phyloP scores from a whole-genome alignment of 495 filamentous ascomycete genomes.

The Hyaloscypha variabilis region DNA sequence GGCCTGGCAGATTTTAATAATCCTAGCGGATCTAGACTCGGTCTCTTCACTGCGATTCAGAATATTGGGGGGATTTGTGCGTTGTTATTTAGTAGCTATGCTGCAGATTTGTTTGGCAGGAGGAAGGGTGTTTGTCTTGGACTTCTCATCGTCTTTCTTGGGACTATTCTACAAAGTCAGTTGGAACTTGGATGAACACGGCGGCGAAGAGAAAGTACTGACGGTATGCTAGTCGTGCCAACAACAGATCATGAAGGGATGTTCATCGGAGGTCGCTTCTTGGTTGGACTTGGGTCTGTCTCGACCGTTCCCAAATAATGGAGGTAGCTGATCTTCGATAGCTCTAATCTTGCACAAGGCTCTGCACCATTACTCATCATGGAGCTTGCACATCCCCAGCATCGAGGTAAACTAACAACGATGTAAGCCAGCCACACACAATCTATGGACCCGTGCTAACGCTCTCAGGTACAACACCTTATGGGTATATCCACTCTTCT shows the following conservation, averaged over 20 bases:
- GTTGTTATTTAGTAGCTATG: constrained; percentile 20
- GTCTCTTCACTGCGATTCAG: constrained; percentile 36
- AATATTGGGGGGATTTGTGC: constrained; percentile 9
- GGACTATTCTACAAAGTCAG: constrained; percentile 51
- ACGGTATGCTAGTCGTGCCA: constrained; percentile 4
- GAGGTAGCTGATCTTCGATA: not conserved
- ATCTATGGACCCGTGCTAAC: not conserved
- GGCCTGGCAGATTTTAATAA: constrained; percentile 8
- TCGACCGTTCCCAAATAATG: not conserved
- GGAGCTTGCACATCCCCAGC: constrained; percentile 55
- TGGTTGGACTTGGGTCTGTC: constrained; percentile 48
- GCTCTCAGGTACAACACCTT: not conserved
- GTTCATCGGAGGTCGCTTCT: constrained; percentile 39
- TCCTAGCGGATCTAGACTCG: constrained; percentile 17
- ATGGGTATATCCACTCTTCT: no score
- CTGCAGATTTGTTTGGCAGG: constrained; percentile 56
- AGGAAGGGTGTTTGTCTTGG: constrained; percentile 60
- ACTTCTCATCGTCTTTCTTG: constrained; percentile 58
- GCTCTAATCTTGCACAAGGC: constrained; percentile 50
- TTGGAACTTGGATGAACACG: constrained; percentile 25
- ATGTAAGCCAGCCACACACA: not conserved
- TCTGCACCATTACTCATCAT: constrained; percentile 50
- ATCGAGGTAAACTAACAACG: constrained; percentile 39
- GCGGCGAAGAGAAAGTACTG: not conserved
- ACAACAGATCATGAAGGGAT: constrained; percentile 31